These are phyloP conservation scores for Chrysoporthe puriensis DNA, from an alignment of 2,329 filamentous ascomycete species.

Conservation along the genomic window DNA sequence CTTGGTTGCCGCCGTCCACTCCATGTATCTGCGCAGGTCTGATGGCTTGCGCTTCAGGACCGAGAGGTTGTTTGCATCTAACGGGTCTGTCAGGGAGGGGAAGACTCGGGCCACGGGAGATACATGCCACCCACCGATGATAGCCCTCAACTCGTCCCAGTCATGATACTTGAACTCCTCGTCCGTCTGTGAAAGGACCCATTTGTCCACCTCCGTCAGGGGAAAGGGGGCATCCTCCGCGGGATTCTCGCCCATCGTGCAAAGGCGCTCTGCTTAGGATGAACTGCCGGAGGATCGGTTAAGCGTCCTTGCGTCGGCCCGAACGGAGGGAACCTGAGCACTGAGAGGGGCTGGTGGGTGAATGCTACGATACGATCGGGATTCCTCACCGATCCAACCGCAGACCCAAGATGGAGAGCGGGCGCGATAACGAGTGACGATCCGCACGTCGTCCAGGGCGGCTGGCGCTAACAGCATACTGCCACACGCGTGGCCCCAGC, in stretches of 20 bases:
- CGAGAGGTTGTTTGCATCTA: slow-evolving; percentile 66
- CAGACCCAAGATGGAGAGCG: too few relatives aligned
- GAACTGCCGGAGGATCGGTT: neutral
- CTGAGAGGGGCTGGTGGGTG: too few relatives aligned
- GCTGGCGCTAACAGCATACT: too few relatives aligned
- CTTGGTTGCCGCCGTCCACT: slow-evolving; percentile 73
- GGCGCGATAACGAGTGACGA: too few relatives aligned
- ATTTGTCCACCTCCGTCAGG: slow-evolving; percentile 62
- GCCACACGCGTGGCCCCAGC: too few relatives aligned
- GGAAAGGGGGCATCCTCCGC: slow-evolving; percentile 56
- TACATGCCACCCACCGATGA: slow-evolving; percentile 59
- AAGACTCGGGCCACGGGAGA: neutral
- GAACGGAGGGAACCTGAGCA: too few relatives aligned
- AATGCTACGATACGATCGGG: too few relatives aligned
- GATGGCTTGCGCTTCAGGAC: slow-evolving; percentile 79
- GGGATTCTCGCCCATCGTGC: slow-evolving; percentile 46
- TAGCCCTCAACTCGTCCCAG: slow-evolving; percentile 73
- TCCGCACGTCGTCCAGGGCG: too few relatives aligned
- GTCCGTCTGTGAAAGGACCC: slow-evolving; percentile 66
- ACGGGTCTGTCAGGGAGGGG: slow-evolving; percentile 11
- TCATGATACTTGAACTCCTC: slow-evolving; percentile 70
- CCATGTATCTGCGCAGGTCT: slow-evolving; percentile 77
- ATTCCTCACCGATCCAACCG: too few relatives aligned
- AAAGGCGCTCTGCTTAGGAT: too few relatives aligned
- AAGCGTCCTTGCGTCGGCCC: too few relatives aligned